Conservation (phyloP, 139 green algal genomes). For the Tetradesmus lagerheimii region DNA sequence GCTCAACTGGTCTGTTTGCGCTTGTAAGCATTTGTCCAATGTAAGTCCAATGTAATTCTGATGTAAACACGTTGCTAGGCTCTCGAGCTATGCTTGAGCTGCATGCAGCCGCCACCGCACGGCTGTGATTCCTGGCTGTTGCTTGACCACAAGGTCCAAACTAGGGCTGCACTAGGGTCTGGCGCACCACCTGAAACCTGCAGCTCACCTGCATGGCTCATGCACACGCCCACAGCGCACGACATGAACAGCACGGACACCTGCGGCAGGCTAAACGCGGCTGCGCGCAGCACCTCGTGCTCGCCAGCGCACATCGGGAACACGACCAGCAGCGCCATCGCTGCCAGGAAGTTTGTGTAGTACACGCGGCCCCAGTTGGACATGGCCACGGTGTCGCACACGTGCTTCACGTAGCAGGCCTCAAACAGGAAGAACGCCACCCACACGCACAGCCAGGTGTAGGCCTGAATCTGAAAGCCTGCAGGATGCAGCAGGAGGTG, state of each 20-base stretch:
- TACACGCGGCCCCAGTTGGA: constrained; percentile 80
- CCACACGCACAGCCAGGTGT: constrained; percentile 51
- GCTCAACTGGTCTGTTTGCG: no score
- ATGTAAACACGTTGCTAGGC: no score
- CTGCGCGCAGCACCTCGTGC: constrained; percentile 37
- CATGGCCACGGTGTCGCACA: constrained; percentile 75
- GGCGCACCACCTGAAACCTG: not conserved
- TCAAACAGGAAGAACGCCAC: constrained; percentile 80
- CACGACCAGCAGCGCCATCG: constrained; percentile 49
- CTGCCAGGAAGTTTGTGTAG: constrained; percentile 75
- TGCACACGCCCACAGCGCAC: constrained; percentile 76
- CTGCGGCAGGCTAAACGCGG: constrained; percentile 49
- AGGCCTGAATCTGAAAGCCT: constrained; percentile 14
- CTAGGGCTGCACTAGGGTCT: not conserved
- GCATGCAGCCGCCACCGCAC: no score
- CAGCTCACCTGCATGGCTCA: constrained; percentile 53
- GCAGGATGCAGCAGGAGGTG: not conserved
- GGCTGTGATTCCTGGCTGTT: no score
- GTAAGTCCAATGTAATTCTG: no score
- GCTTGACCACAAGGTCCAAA: no score
- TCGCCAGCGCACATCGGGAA: constrained; percentile 49
- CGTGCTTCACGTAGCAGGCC: constrained; percentile 81
- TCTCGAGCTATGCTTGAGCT: no score
- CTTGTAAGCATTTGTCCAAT: no score
- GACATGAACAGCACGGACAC: constrained; percentile 68